Evolutionary conservation across 768 basidiomycete species (phyloP), one percentile per base, ranked within the genome.

Genomic region (Trametes cingulata): DNA sequence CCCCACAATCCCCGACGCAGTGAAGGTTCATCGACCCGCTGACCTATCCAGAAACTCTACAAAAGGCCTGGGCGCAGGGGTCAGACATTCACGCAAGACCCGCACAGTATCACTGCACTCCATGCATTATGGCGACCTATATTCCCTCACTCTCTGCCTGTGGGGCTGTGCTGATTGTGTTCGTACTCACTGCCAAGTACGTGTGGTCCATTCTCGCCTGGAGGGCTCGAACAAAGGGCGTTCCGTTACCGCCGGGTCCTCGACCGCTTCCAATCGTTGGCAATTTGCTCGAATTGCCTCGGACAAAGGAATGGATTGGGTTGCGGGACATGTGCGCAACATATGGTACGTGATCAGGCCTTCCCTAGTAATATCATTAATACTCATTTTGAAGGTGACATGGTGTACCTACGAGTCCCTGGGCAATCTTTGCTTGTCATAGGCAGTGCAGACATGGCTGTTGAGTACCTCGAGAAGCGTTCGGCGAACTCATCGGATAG

Each of bases 401-500:
- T 68, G 13, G 25, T 68, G 8, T 57, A 64, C 29, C 42, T 67
- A n/a, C 54, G 53, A 4, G 27, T 67, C 6, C 50, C 65, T 8
- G 56, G 63, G 0, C 46, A 58, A 1, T 12, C 49, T n/a, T 33
- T 63, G 40, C 45, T 66, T 19, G 57, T 68, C 4, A 33, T 67
- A 5, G 57, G 61, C 6, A 35, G 19, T 35, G 42, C 51, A 0
- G n/a, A 58, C 17, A 20, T 51, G 1, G 61, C 58, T n/a, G 25
- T 10, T 6, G 65, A 67, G 14, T 40, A 61, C 10, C 49, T 67
- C n/a, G 63, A 65, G 17, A 67, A 65, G 47, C 58, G 56, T 9
- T 68, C 65, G 1, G 36, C 61, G 10, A 63, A 48, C 41, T 63
- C 66, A 9, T 62, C 62, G 0, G 67, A 67, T 55, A 48, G 70